Conservation (phyloP, 176 grass and related monocot species). For the Alloteropsis semialata region DNA sequence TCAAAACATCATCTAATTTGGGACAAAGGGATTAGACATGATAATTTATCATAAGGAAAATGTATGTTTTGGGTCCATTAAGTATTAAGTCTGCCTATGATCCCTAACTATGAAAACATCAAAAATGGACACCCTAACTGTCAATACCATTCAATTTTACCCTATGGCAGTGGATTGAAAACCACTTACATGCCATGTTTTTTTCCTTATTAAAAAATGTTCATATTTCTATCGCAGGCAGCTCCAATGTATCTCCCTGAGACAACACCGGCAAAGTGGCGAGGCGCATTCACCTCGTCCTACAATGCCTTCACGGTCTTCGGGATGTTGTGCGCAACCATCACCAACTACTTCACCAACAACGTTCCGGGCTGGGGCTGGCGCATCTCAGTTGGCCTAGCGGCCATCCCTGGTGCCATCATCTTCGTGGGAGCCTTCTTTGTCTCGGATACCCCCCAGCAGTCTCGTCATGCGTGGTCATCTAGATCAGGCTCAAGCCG, state of each 20-base stretch:
- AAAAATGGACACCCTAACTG: no score
- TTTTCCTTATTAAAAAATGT: no score
- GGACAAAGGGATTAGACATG: no score
- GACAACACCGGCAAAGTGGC: constrained; percentile 62
- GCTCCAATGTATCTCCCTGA: constrained; percentile 76
- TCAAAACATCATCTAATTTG: no score
- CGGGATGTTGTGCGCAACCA: constrained; percentile 50
- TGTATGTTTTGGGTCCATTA: no score
- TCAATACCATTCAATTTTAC: no score
- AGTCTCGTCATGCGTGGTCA: constrained; percentile 55
- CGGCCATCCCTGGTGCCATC: constrained; percentile 38
- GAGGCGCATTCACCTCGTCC: constrained; percentile 62
- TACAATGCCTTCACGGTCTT: constrained; percentile 67
- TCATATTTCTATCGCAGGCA: neutral
- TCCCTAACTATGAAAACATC: no score
- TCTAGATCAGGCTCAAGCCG: constrained; percentile 27
- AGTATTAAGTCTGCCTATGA: no score
- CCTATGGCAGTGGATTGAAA: no score
- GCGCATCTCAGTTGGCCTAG: constrained; percentile 64
- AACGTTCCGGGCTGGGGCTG: constrained; percentile 51
- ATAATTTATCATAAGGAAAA: no score
- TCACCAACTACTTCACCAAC: constrained; percentile 61
- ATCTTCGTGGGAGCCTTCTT: constrained; percentile 48
- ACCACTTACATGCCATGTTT: no score
- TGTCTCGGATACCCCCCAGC: constrained; percentile 50